Evolutionary conservation across 2,329 filamentous ascomycete genomes (phyloP).

Genomic region (Xylariomycetidae sp.): DNA sequence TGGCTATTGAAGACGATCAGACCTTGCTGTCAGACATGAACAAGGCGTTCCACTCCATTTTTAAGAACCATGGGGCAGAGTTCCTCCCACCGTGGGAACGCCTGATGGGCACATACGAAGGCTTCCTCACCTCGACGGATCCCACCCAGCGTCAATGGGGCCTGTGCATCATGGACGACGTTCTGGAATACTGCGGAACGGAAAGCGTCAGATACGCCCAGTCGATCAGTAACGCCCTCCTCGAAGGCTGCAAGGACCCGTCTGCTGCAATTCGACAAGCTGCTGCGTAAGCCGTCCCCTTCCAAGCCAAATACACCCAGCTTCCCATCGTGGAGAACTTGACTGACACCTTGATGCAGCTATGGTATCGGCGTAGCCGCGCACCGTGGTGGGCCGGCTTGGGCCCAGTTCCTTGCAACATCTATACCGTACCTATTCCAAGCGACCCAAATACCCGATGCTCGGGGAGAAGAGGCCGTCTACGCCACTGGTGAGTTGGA

Average conservation of each 20-base stretch:
- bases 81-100: constrained; percentile 88
- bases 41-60: constrained; percentile 98
- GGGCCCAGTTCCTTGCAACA: constrained; percentile 80
- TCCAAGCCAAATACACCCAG: background rate
- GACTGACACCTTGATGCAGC: no score
- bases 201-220: constrained; percentile 82
- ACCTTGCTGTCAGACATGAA: constrained; percentile 98
- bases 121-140: constrained; percentile 74
- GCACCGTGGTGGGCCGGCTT: constrained; percentile 80
- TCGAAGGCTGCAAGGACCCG: constrained; percentile 77
- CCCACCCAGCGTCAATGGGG: constrained; percentile 96
- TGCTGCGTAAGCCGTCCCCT: constrained; percentile 56
- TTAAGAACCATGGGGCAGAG: constrained; percentile 84
- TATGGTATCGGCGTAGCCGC: constrained; percentile 92
- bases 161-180: constrained; percentile 97
- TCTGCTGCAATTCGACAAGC: constrained; percentile 92
- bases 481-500: constrained; percentile 66
- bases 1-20: constrained; percentile 95
- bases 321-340: background rate
- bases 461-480: constrained; percentile 85
- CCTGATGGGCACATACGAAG: constrained; percentile 77
- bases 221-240: constrained; percentile 79
- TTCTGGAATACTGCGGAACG: constrained; percentile 90
- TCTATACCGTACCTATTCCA: constrained; percentile 79
- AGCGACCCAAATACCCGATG: constrained; percentile 72